phyloP scores from a whole-genome alignment of 2,329 filamentous ascomycete genomes.

The Hypoxylon sp. region DNA sequence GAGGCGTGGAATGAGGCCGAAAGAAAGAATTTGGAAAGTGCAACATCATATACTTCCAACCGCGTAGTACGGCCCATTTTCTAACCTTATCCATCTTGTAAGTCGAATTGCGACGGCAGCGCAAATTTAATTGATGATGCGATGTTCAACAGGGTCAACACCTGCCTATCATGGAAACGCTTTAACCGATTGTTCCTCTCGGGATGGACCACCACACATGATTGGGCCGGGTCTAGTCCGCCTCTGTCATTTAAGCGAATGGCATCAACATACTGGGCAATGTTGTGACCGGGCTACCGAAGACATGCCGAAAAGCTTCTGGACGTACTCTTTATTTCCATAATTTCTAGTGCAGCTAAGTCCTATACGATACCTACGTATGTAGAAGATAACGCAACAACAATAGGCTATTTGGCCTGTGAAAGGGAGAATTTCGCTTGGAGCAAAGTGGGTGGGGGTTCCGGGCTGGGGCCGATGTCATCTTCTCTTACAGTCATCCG shows the following conservation, averaged over 20 bases:
- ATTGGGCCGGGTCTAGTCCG: neutral
- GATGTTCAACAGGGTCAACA: constrained; percentile 20
- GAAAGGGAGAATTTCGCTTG: neutral
- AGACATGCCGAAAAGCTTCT: neutral
- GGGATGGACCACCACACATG: neutral
- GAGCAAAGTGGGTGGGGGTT: neutral
- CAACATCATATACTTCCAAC: neutral
- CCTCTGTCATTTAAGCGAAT: constrained; percentile 3
- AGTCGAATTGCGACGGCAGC: neutral
- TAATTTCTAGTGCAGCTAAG: neutral
- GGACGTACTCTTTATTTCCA: neutral
- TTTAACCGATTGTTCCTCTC: neutral
- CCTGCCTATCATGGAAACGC: constrained; percentile 19
- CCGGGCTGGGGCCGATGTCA: neutral
- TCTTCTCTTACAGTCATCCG: neutral
- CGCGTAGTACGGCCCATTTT: neutral
- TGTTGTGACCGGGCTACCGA: constrained; percentile 16
- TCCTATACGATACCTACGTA: neutral
- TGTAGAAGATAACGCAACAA: neutral
- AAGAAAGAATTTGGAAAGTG: neutral
- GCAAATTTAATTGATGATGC: constrained; percentile 18
- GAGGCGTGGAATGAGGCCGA: neutral
- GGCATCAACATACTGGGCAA: constrained; percentile 12
- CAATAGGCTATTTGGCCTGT: constrained; percentile 1
- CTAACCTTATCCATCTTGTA: neutral